Conservation (phyloP, 306 rosid genomes). For the Gastrolobium bilobum region DNA sequence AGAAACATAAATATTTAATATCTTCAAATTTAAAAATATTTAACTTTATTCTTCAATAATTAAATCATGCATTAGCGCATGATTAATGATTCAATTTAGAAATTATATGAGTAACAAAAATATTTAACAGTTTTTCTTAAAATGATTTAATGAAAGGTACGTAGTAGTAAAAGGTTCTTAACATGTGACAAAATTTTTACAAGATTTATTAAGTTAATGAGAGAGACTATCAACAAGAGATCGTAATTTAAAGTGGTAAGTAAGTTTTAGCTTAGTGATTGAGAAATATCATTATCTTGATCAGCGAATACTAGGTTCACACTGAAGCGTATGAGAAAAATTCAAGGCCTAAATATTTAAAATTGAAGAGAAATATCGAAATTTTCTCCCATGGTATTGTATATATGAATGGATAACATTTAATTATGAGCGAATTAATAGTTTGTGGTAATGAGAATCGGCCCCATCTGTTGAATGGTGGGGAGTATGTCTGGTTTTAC, state of each 20-base stretch:
- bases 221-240: neutral
- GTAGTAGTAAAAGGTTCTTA: neutral
- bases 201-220: neutral
- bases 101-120: too few species aligned
- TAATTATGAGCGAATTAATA: constrained; percentile 3
- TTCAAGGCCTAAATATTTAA: neutral
- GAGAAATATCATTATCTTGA: neutral
- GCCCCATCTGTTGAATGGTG: constrained; percentile 43
- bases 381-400: neutral
- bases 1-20: neutral
- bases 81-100: too few species aligned
- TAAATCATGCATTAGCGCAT: too few species aligned
- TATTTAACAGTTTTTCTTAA: neutral
- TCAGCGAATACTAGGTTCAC: constrained; percentile 1
- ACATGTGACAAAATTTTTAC: neutral
- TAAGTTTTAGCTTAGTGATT: neutral
- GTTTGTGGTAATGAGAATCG: constrained; percentile 39
- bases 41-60: too few species aligned
- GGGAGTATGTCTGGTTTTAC: constrained; percentile 34
- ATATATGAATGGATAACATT: constrained; percentile 34
- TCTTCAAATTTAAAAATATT: neutral
- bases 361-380: neutral
- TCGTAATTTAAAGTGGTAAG: too few species aligned
- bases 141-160: neutral
- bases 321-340: neutral